Conservation (phyloP, 2,329 filamentous ascomycete genomes). For the Didymella glomerata region DNA sequence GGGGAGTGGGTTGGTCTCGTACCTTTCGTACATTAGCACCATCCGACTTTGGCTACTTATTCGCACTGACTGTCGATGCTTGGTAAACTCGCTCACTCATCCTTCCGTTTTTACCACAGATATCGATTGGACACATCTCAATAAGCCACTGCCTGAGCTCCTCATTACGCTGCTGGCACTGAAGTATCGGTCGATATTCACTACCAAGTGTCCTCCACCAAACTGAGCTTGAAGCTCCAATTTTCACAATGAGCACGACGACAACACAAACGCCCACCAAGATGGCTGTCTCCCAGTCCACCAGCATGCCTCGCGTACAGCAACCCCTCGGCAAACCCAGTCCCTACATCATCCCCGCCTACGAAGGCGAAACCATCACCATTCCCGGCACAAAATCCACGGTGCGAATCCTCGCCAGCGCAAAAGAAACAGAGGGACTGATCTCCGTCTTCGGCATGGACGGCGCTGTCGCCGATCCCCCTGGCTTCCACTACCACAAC, state of each 20-base stretch:
- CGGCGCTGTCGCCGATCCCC: slow-evolving; percentile 29
- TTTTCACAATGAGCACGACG: slow-evolving; percentile 4
- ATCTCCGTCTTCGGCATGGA: slow-evolving; percentile 33
- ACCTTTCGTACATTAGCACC: slow-evolving; percentile 11
- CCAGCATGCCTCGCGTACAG: slow-evolving; percentile 18
- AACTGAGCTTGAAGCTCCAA: background rate
- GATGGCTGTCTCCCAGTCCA: slow-evolving; percentile 10
- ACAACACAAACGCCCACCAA: slow-evolving; percentile 6
- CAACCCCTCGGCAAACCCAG: slow-evolving; percentile 22
- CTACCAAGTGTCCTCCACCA: background rate
- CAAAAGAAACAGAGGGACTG: slow-evolving; percentile 26
- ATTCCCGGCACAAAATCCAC: slow-evolving; percentile 30
- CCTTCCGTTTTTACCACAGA: background rate
- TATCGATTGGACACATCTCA: background rate
- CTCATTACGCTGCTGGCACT: background rate
- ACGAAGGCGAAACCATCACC: slow-evolving; percentile 28
- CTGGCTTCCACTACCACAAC: slow-evolving; percentile 34
- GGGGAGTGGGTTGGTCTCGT: background rate
- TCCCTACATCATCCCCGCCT: slow-evolving; percentile 29
- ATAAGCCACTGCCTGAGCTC: background rate
- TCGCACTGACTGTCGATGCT: background rate
- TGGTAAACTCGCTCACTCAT: background rate
- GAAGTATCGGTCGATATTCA: background rate
- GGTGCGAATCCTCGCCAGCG: slow-evolving; percentile 29
- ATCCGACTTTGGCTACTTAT: background rate